Evolutionary conservation across 2,329 filamentous ascomycete species (phyloP).

Genomic region (Calonectria ilicicola): DNA sequence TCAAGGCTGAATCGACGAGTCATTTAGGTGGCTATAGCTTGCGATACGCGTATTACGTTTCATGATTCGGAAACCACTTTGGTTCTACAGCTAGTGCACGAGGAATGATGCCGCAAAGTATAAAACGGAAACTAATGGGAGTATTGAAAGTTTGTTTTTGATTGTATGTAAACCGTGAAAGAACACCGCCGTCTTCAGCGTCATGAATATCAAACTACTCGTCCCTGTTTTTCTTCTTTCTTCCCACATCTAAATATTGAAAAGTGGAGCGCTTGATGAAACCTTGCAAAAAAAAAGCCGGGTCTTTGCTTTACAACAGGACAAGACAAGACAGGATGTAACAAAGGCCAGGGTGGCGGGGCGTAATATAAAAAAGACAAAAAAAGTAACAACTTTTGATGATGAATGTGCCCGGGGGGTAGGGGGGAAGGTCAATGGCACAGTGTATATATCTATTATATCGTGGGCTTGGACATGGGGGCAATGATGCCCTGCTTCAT

Average conservation of each 20-base stretch:
- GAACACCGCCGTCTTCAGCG: not conserved
- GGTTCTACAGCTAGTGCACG: too few relatives aligned
- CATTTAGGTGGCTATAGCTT: too few relatives aligned
- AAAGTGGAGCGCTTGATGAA: not conserved
- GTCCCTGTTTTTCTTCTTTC: too few relatives aligned
- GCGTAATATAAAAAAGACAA: not conserved
- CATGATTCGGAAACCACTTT: too few relatives aligned
- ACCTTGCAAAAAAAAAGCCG: not conserved
- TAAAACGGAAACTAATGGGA: too few relatives aligned
- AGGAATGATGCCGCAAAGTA: too few relatives aligned
- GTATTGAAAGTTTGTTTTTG: too few relatives aligned
- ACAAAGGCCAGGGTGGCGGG: not conserved
- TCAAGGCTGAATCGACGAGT: too few relatives aligned
- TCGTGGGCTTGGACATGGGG: constrained; percentile 83
- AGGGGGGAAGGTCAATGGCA: not conserved
- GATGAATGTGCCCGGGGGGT: not conserved
- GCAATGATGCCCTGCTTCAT: constrained; percentile 92
- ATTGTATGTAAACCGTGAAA: not conserved
- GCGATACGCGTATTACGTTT: too few relatives aligned
- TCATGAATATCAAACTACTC: not conserved
- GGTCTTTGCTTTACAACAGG: not conserved
- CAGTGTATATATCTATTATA: constrained; percentile 39
- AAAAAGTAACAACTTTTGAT: constrained; percentile 20
- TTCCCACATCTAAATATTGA: not conserved
- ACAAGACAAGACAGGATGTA: not conserved